These are phyloP conservation scores for Penicillium herquei DNA, from an alignment of 495 filamentous ascomycete species.

Conservation along the genomic window DNA sequence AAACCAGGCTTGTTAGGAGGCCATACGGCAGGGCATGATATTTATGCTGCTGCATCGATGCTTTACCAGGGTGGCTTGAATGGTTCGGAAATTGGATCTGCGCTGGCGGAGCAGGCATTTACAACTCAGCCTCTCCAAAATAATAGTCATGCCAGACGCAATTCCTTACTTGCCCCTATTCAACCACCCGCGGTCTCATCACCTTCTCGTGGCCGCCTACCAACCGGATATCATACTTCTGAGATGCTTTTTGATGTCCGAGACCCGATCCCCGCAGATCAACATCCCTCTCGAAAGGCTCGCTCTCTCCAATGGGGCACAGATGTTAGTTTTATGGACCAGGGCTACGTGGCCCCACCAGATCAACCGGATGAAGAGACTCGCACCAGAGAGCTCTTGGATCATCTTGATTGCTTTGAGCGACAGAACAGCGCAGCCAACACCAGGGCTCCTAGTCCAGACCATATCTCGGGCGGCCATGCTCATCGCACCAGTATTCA, in stretches of 20 bases:
- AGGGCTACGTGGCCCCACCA: slow-evolving; percentile 54
- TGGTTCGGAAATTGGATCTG: slow-evolving; percentile 27
- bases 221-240: slow-evolving; percentile 41
- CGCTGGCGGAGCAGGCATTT: slow-evolving; percentile 33
- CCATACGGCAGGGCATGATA: slow-evolving; percentile 35
- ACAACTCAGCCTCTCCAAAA: slow-evolving; percentile 19
- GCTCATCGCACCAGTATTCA: slow-evolving; percentile 8
- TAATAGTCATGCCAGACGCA: not conserved
- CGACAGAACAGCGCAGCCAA: slow-evolving; percentile 53
- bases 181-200: slow-evolving; percentile 15
- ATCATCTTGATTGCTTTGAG: slow-evolving; percentile 54
- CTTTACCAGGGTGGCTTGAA: slow-evolving; percentile 40
- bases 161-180: slow-evolving; percentile 19
- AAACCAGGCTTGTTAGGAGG: slow-evolving; percentile 26
- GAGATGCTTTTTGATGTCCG: slow-evolving; percentile 47
- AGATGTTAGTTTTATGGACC: slow-evolving; percentile 58
- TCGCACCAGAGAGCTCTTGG: slow-evolving; percentile 51
- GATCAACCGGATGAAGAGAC: slow-evolving; percentile 56
- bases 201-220: slow-evolving; percentile 22
- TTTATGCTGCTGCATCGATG: slow-evolving; percentile 52
- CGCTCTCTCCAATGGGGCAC: slow-evolving; percentile 62
- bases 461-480: slow-evolving; percentile 22
- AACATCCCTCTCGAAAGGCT: slow-evolving; percentile 38
- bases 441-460: slow-evolving; percentile 59
- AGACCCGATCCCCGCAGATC: slow-evolving; percentile 39